phyloP scores from a whole-genome alignment of 306 rosid species.

The Luffa aegyptiaca region DNA sequence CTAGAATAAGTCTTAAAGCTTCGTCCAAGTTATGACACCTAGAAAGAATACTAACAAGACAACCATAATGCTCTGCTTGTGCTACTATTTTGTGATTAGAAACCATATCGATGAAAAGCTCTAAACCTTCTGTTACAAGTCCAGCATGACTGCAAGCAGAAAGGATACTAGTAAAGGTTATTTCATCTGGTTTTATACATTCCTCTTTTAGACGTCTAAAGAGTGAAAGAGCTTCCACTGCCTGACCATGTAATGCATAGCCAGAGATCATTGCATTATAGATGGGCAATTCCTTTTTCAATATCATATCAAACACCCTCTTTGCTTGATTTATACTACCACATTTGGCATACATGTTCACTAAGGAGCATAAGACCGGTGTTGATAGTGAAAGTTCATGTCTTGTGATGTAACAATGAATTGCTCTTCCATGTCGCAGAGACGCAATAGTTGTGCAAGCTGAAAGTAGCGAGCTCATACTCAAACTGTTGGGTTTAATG shows the following conservation, averaged over 20 bases:
- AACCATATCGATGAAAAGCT: conserved; percentile 56
- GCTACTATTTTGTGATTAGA: conserved; percentile 42
- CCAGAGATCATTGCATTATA: conserved; percentile 72
- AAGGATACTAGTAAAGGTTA: conserved; percentile 49
- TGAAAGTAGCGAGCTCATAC: conserved; percentile 43
- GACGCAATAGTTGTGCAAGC: conserved; percentile 46
- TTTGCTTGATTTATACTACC: conserved; percentile 44
- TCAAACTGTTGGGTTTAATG: conserved; percentile 37
- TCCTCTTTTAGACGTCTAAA: conserved; percentile 32
- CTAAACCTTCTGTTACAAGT: conserved; percentile 44
- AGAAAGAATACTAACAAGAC: conserved; percentile 60
- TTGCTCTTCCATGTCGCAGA: conserved; percentile 49
- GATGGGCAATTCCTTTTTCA: conserved; percentile 38
- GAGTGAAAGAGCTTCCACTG: conserved; percentile 45
- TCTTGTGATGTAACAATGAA: conserved; percentile 59
- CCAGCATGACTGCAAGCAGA: conserved; percentile 69
- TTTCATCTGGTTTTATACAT: conserved; percentile 39
- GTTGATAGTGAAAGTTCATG: conserved; percentile 24
- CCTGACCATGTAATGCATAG: conserved; percentile 63
- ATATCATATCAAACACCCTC: conserved; percentile 31
- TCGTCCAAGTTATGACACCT: conserved; percentile 44
- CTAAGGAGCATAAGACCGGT: conserved; percentile 32
- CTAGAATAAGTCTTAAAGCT: conserved; percentile 40
- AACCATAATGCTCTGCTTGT: conserved; percentile 49
- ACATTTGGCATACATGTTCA: conserved; percentile 83